A percentile compares a stretch with the other conserved stretches of the same genome.
These are phyloP conservation scores for Pseudonectria foliicola DNA, from an alignment of 2,329 filamentous ascomycete species.

Conservation along the genomic window DNA sequence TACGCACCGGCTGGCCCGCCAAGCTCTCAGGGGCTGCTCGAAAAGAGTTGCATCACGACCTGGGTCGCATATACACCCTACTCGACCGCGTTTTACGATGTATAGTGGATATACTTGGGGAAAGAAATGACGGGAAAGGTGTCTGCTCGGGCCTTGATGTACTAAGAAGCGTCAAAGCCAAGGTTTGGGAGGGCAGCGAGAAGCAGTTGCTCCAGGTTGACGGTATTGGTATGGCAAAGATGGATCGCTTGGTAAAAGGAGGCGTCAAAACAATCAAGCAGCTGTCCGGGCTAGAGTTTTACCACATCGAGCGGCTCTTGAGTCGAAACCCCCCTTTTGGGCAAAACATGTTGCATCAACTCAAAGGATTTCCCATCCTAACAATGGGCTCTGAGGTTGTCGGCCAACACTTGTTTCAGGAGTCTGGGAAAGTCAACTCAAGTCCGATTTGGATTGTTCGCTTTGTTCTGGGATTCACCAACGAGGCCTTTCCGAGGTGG, in stretches of 20 bases:
- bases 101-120: constrained; percentile 31
- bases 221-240: constrained; percentile 66
- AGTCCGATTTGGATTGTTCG: constrained; percentile 40
- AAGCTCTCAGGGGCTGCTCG: constrained; percentile 31
- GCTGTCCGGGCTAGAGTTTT: constrained; percentile 59
- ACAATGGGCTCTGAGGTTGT: constrained; percentile 32
- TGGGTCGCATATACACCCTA: constrained; percentile 24
- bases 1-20: constrained; percentile 52
- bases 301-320: constrained; percentile 68
- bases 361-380: constrained; percentile 63
- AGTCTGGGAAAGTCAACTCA: neutral
- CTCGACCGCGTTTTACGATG: constrained; percentile 31
- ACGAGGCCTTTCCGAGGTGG: constrained; percentile 56
- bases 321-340: constrained; percentile 81
- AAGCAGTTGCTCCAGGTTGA: constrained; percentile 79
- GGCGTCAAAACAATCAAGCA: constrained; percentile 64
- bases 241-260: constrained; percentile 65
- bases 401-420: constrained; percentile 4
- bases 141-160: constrained; percentile 68
- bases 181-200: constrained; percentile 73
- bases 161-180: constrained; percentile 66
- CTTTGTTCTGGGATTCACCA: constrained; percentile 63
- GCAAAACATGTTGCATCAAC: constrained; percentile 54
- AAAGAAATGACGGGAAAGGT: constrained; percentile 53
- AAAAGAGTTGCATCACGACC: constrained; percentile 27